Conservation (phyloP, 352 stramenopile species). For the Globisporangium perplexum region DNA sequence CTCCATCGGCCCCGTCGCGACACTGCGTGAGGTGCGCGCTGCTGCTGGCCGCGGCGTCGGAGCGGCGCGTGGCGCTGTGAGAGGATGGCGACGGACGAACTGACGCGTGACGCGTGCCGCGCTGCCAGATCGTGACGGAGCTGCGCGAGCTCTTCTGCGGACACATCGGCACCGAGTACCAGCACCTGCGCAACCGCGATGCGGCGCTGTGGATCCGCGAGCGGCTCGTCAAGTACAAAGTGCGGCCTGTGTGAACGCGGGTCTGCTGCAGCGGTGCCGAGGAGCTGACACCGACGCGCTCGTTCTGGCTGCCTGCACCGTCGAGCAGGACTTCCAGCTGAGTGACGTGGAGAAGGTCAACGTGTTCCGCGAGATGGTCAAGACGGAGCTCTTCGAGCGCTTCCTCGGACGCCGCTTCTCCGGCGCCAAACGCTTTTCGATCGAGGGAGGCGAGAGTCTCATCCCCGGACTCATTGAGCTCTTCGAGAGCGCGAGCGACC, state of each 20-base stretch:
- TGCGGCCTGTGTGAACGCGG: too few relatives aligned
- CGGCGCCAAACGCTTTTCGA: conserved; percentile 96
- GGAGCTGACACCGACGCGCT: neutral
- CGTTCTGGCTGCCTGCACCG: neutral
- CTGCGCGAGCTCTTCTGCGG: conserved; percentile 96
- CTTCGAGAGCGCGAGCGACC: conserved; percentile 92
- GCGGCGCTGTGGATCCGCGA: conserved; percentile 80
- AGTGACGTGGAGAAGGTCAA: conserved; percentile 88
- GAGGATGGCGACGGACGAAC: neutral
- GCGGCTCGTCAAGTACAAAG: conserved; percentile 56
- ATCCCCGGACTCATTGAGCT: conserved; percentile 94
- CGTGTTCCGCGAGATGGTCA: conserved; percentile 94
- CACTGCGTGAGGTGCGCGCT: conserved; percentile 43
- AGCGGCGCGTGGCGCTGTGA: too few relatives aligned
- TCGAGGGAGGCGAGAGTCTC: conserved; percentile 96
- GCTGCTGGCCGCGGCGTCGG: too few relatives aligned
- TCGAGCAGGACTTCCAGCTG: conserved; percentile 28
- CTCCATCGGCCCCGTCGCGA: conserved; percentile 75
- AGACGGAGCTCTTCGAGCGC: conserved; percentile 96
- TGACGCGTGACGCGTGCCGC: too few relatives aligned
- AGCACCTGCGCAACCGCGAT: conserved; percentile 95
- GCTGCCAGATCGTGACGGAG: conserved; percentile 90
- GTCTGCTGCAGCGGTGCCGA: too few relatives aligned
- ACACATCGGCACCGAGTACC: conserved; percentile 97
- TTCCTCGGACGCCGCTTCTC: conserved; percentile 95